Evolutionary conservation across 495 filamentous ascomycete genomes (phyloP).

Genomic region (Talaromyces borbonicus): DNA sequence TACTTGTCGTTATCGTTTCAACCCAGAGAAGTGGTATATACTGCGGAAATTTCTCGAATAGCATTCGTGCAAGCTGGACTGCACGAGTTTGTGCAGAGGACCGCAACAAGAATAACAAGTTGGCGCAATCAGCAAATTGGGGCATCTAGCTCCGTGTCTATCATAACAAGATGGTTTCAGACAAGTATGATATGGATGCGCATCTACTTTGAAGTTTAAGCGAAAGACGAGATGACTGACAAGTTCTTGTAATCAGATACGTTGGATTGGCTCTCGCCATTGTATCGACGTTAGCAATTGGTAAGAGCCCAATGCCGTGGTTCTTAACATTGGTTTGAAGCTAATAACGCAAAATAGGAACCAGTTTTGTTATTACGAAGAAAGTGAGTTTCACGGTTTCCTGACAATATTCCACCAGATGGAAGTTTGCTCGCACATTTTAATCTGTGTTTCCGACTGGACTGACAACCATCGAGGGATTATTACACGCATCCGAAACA

Average conservation of each 20-base stretch:
- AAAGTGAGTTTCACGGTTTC: slow-evolving; percentile 48
- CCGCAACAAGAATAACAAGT: too few species aligned
- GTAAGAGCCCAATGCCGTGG: slow-evolving; percentile 53
- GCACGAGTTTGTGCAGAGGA: too few species aligned
- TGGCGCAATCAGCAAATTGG: slow-evolving; percentile 30
- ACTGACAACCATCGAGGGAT: slow-evolving; percentile 45
- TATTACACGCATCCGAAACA: slow-evolving; percentile 78
- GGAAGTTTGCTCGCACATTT: neutral
- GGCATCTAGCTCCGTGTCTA: slow-evolving; percentile 32
- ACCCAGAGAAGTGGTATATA: too few species aligned
- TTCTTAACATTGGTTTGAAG: too few species aligned
- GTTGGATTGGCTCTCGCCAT: slow-evolving; percentile 85
- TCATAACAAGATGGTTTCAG: slow-evolving; percentile 59
- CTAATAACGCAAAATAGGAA: slow-evolving; percentile 41
- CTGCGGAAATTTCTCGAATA: too few species aligned
- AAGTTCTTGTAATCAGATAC: slow-evolving; percentile 47
- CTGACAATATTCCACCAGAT: slow-evolving; percentile 7
- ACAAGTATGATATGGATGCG: slow-evolving; percentile 58
- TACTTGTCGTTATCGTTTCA: too few species aligned
- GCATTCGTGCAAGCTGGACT: too few species aligned
- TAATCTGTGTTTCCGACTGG: neutral
- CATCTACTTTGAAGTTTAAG: neutral
- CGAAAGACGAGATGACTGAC: neutral
- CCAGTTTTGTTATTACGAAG: slow-evolving; percentile 91
- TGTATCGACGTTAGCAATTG: slow-evolving; percentile 85